Percentiles rank a stretch among this genome's conserved stretches.
phyloP scores from a whole-genome alignment of 164 flowering plant genomes.

The Chloranthus sessilifolius region DNA sequence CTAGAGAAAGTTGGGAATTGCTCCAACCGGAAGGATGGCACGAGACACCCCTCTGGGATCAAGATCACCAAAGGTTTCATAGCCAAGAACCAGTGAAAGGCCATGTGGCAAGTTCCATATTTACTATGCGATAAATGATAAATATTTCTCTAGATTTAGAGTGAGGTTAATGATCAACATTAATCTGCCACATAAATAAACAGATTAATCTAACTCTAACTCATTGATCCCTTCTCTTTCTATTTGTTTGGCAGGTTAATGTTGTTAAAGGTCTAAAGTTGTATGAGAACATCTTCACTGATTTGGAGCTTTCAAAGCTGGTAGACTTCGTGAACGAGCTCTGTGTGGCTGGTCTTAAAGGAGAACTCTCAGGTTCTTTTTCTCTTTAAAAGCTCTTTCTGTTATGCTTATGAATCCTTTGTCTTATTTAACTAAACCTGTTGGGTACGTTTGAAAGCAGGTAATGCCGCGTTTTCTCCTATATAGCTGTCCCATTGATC shows the following conservation, averaged over 20 bases:
- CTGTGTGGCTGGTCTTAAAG: conserved; percentile 62
- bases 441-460: too few relatives aligned
- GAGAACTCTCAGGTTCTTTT: conserved; percentile 72
- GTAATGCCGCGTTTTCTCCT: too few relatives aligned
- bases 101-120: conserved; percentile 83
- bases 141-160: conserved; percentile 13
- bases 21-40: conserved; percentile 59
- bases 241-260: conserved; percentile 68
- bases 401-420: too few relatives aligned
- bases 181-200: too few relatives aligned
- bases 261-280: conserved; percentile 84
- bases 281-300: conserved; percentile 65
- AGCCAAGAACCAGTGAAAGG: conserved; percentile 87
- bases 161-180: too few relatives aligned
- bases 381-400: too few relatives aligned
- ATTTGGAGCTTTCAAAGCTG: conserved; percentile 55
- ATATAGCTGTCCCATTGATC: too few relatives aligned
- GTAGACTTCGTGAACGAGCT: conserved; percentile 58
- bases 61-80: conserved; percentile 76
- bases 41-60: conserved; percentile 44
- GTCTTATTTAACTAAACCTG: too few relatives aligned
- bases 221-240: background rate
- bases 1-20: conserved; percentile 38
- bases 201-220: too few relatives aligned
- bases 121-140: too few relatives aligned